A percentile compares a stretch with the other conserved stretches of the same genome.
Conservation (phyloP, 495 filamentous ascomycete genomes). For the Hyaloscypha finlandica region DNA sequence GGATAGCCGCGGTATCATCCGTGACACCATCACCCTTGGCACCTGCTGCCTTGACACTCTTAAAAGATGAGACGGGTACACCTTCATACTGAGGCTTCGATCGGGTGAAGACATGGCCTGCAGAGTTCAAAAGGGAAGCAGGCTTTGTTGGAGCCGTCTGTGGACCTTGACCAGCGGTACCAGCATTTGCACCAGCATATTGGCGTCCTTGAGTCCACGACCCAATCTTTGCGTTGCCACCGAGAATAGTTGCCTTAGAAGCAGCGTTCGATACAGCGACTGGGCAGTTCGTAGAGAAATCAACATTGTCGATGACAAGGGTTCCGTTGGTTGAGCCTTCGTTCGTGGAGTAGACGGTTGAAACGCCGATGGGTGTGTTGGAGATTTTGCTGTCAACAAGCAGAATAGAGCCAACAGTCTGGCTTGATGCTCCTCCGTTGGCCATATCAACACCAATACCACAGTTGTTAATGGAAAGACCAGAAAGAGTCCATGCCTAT, state of each 20-base stretch:
- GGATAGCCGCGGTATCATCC: conserved; percentile 71
- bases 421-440: conserved; percentile 23
- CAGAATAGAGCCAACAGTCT: conserved; percentile 51
- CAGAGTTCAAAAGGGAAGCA: conserved; percentile 51
- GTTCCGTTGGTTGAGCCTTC: conserved; percentile 70
- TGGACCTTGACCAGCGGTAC: conserved; percentile 50
- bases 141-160: conserved; percentile 58
- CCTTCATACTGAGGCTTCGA: conserved; percentile 75
- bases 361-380: conserved; percentile 71
- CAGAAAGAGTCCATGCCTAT: conserved; percentile 89
- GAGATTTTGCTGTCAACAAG: conserved; percentile 78
- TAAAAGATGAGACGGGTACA: conserved; percentile 56
- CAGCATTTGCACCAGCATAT: conserved; percentile 52
- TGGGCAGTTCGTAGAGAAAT: conserved; percentile 57
- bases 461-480: conserved; percentile 78
- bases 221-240: conserved; percentile 68
- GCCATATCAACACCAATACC: conserved; percentile 81
- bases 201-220: conserved; percentile 76
- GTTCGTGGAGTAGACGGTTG: conserved; percentile 68
- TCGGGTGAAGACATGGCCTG: conserved; percentile 62
- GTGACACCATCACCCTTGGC: conserved; percentile 76
- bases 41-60: conserved; percentile 74
- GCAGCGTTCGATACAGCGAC: conserved; percentile 55
- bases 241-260: conserved; percentile 60
- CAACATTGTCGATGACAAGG: conserved; percentile 84